phyloP scores from a whole-genome alignment of 345 rosid genomes.

The Eucalyptus regnans region DNA sequence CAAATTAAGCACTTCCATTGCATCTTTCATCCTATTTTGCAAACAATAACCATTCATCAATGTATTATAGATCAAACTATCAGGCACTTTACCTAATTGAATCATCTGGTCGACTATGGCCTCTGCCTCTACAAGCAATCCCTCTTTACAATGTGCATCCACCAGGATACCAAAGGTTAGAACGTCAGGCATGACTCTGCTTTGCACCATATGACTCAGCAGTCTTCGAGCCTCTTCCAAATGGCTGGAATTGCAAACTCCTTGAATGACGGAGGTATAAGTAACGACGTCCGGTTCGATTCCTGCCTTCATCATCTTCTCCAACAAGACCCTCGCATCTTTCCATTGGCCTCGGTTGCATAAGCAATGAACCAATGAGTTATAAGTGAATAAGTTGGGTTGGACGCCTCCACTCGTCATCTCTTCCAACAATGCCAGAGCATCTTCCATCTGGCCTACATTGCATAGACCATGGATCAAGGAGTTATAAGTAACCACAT shows the following conservation, averaged over 20 bases:
- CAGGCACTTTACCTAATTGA: background rate
- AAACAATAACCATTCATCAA: background rate
- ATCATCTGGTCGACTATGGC: background rate
- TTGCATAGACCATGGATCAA: background rate
- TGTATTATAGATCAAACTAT: background rate
- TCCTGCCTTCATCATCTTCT: background rate
- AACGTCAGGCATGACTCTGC: background rate
- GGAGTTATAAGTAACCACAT: background rate
- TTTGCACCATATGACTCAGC: background rate
- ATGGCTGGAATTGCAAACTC: background rate
- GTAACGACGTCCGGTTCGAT: background rate
- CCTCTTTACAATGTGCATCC: background rate
- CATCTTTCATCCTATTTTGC: background rate
- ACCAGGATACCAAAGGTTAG: too few relatives aligned
- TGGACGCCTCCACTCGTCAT: background rate
- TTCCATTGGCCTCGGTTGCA: background rate
- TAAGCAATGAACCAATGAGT: background rate
- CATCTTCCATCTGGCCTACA: background rate
- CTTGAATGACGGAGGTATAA: background rate
- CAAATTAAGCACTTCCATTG: background rate
- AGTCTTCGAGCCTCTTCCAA: background rate
- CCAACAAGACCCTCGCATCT: background rate
- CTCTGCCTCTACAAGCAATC: background rate
- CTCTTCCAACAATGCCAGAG: background rate
- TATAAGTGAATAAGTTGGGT: background rate